A percentile compares a stretch with the other conserved stretches of the same genome.
phyloP scores from a whole-genome alignment of 495 filamentous ascomycete genomes.

The Aspergillus homomorphus region DNA sequence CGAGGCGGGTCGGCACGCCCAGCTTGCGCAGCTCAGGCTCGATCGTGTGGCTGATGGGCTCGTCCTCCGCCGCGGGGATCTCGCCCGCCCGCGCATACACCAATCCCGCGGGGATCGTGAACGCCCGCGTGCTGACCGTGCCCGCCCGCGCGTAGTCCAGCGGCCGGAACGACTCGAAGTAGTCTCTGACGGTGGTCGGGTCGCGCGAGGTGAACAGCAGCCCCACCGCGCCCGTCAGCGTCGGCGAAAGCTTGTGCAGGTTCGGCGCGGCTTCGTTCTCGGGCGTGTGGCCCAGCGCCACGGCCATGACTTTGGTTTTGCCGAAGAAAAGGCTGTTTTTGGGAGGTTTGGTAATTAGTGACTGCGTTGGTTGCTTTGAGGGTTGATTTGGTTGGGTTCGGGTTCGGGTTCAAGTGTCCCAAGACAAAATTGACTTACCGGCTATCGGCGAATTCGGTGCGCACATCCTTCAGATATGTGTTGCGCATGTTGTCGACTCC shows the following conservation, averaged over 20 bases:
- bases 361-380: neutral
- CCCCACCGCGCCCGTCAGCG: constrained; percentile 79
- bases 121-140: constrained; percentile 64
- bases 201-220: constrained; percentile 82
- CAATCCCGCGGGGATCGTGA: constrained; percentile 73
- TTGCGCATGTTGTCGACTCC: constrained; percentile 98
- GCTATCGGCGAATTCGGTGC: constrained; percentile 77
- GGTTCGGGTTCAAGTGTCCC: neutral
- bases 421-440: constrained; percentile 53
- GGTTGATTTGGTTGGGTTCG: neutral
- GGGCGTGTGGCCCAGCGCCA: constrained; percentile 73
- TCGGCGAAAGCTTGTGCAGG: constrained; percentile 63
- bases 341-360: constrained; percentile 12
- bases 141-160: constrained; percentile 90
- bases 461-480: constrained; percentile 89
- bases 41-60: constrained; percentile 78
- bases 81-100: constrained; percentile 75
- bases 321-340: constrained; percentile 90
- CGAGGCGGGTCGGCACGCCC: constrained; percentile 81
- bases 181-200: constrained; percentile 57
- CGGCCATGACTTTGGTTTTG: constrained; percentile 97
- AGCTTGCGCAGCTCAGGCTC: constrained; percentile 85
- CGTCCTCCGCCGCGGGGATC: constrained; percentile 73
- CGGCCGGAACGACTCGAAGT: constrained; percentile 64
- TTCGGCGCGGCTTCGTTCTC: constrained; percentile 75